Evolutionary conservation across 495 filamentous ascomycete species (phyloP).

Genomic region (Penicillium manginii): DNA sequence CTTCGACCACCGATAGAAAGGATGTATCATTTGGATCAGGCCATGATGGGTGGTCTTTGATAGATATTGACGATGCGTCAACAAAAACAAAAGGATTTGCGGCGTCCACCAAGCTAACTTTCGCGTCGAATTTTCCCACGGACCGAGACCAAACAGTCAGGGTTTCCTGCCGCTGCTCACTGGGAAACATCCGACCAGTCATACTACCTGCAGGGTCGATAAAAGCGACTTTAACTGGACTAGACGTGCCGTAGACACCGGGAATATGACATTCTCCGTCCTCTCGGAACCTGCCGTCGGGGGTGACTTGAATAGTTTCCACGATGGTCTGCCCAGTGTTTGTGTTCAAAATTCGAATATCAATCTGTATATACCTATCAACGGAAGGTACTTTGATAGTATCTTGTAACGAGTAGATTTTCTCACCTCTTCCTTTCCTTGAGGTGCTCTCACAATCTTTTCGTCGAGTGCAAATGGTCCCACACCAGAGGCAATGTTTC

Average conservation of each 20-base stretch:
- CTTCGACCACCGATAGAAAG: conserved; percentile 23
- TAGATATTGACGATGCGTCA: conserved; percentile 25
- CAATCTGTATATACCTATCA: conserved; percentile 22
- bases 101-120: conserved; percentile 34
- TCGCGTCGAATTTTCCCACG: conserved; percentile 15
- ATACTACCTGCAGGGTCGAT: conserved; percentile 35
- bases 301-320: conserved; percentile 30
- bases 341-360: conserved; percentile 35
- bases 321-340: conserved; percentile 33
- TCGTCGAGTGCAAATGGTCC: conserved; percentile 44
- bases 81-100: conserved; percentile 42
- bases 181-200: conserved; percentile 39
- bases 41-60: conserved; percentile 2
- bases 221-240: conserved; percentile 33
- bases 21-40: conserved; percentile 1
- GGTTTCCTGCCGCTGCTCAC: conserved; percentile 21
- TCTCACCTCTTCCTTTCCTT: conserved; percentile 29
- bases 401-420: not conserved
- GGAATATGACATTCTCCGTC: conserved; percentile 32
- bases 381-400: not conserved
- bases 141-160: conserved; percentile 16
- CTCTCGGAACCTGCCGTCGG: conserved; percentile 26
- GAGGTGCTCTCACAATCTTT: conserved; percentile 26
- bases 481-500: conserved; percentile 44
- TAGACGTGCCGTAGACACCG: conserved; percentile 29